phyloP scores from a whole-genome alignment of 176 grass and related monocot species.

The Sorghum bicolor region DNA sequence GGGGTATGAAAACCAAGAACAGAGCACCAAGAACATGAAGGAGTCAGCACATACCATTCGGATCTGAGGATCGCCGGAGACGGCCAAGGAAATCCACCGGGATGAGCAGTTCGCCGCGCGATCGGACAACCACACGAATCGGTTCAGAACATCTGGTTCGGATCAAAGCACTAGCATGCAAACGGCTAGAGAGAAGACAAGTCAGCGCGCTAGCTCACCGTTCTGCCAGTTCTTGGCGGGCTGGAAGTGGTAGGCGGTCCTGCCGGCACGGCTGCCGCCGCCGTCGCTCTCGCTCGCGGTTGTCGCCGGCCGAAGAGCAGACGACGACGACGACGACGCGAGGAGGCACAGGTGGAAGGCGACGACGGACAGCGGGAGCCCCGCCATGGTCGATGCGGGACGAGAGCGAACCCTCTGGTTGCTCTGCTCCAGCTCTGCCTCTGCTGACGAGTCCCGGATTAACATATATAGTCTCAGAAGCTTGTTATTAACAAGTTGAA shows the following conservation, averaged over 20 bases:
- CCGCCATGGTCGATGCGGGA: slow-evolving; percentile 9
- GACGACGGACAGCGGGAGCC: background rate
- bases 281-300: too few species aligned
- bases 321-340: background rate
- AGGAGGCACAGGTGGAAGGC: slow-evolving; percentile 7
- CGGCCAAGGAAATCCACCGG: background rate
- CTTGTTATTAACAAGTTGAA: background rate
- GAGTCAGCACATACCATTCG: slow-evolving; percentile 56
- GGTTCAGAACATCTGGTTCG: background rate
- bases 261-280: slow-evolving; percentile 2
- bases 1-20: background rate
- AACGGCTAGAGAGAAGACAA: background rate
- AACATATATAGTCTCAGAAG: background rate
- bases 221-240: slow-evolving; percentile 83
- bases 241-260: slow-evolving; percentile 91
- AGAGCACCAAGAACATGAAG: background rate
- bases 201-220: slow-evolving; percentile 32
- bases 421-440: background rate
- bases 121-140: background rate
- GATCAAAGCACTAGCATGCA: background rate
- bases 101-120: background rate
- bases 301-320: background rate
- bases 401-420: background rate
- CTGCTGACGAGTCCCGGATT: background rate
- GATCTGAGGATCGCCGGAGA: slow-evolving; percentile 40